Base-by-base conservation (phyloP, 2,329 filamentous ascomycete species). In the Metarhizium sp. region DNA sequence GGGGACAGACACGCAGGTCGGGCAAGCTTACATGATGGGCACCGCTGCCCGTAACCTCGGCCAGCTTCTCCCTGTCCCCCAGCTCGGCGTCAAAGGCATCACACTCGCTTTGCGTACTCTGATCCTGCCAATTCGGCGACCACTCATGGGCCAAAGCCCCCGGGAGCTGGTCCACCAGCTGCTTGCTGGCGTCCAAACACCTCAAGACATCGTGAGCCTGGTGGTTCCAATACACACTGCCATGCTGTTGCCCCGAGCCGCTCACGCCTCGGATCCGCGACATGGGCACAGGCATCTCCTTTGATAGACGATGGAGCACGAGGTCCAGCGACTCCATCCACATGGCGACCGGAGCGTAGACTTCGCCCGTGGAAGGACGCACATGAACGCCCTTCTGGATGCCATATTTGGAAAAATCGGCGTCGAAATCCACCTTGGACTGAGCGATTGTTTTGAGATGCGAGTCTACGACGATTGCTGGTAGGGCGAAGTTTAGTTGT, bases 121-220 rank as follows among this genome's bases (percentile, higher is more conserved):
- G 87, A 70, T 99, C 94, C 73, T 97, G 94, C 94, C 94, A 99
- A 70, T 97, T 99, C 7, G 94, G 94, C 61, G 90, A 91, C 73
- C 85, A 92, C 4, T 88, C 85, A 69, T 95, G 87, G 16, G 91
- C 88, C 66, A 97, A 89, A 0, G 87, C 88, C 3, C 73, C 75
- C 10, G 75, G 71, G 30, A 97, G 75, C 73, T 95, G 91, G 58
- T 88, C 84, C 51, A 88, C 78, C 50, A 97, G 74, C 0, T 78
- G 73, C 67, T 80, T 81, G 20, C 72, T 72, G 2, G 78, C 67
- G 61, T 89, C 78, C 47, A 97, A 73, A 13, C 65, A 73, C 4
- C 69, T 73, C 47, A 97, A 78, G 47, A 87, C 66, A 7, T 71
- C 65, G 66, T 88, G 87, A 6, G 89, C 92, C 55, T 84, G 74